Evolutionary conservation across 495 filamentous ascomycete genomes (phyloP).

Genomic region (Clavariopsis aquatica): DNA sequence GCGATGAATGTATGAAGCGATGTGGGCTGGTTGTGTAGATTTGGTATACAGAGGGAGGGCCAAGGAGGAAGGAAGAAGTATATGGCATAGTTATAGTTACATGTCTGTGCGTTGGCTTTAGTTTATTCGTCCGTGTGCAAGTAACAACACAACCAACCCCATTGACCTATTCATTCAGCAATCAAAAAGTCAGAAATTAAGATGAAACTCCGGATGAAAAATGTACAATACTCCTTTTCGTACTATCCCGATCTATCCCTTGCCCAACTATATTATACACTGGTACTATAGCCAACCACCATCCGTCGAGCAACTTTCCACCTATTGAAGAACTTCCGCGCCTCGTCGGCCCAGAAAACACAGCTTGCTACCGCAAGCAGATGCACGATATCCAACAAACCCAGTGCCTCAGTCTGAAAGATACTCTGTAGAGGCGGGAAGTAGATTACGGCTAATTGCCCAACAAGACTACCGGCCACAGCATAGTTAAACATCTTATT

Average conservation of each 20-base stretch:
- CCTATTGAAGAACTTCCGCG: slow-evolving; percentile 65
- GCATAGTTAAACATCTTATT: slow-evolving; percentile 97
- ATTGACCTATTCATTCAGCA: no score
- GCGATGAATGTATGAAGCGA: slow-evolving; percentile 36
- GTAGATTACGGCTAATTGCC: slow-evolving; percentile 89
- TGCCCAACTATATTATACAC: slow-evolving; percentile 42
- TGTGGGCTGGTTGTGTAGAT: no score
- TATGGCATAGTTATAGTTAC: no score
- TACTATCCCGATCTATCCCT: no score
- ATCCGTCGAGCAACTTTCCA: slow-evolving; percentile 40
- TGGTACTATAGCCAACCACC: slow-evolving; percentile 49
- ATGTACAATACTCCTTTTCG: no score
- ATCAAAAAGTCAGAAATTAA: no score
- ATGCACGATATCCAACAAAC: slow-evolving; percentile 67
- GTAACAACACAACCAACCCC: no score
- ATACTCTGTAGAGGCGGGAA: slow-evolving; percentile 88
- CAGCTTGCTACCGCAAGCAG: slow-evolving; percentile 74
- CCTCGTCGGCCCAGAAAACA: slow-evolving; percentile 95
- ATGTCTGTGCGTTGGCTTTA: no score
- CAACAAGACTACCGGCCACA: slow-evolving; percentile 76
- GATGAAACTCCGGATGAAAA: no score
- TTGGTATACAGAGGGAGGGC: no score
- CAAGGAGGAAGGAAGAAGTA: no score
- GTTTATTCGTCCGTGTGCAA: no score
- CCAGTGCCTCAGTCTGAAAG: slow-evolving; percentile 90